Base-by-base conservation (phyloP, 257 asterid genomes). In the Parsonsia alboflavescens region DNA sequence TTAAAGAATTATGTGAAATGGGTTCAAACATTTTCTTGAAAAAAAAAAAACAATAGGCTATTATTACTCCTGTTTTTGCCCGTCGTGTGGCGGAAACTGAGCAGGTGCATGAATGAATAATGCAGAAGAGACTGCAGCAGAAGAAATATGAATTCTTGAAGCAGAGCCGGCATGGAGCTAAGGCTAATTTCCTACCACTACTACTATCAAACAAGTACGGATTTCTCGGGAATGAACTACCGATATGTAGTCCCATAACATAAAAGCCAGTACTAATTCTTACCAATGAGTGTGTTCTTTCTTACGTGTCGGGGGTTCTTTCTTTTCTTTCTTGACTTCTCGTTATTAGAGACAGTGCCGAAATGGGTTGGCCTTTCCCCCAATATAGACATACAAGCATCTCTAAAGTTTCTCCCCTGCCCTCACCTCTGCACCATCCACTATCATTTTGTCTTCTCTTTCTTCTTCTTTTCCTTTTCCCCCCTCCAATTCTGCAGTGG, bases 201-300 rank as follows among this genome's bases (percentile, higher is more conserved):
- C 39, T 33, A 33, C 39, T 30, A 65, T 22, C 45, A 50, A 16
- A 61, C 65, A 24, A n/a, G 66, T 41, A 78, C 39, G 75, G 64
- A 75, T 86, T 65, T 83, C 82, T 83, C 22, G 86, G 90, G 86
- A 86, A 86, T 45, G 85, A 72, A 22, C 80, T 12, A 52, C 49
- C 30, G 39, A 72, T 62, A 68, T 46, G 39, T 5, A n/a, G 52
- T 58, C 76, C 76, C 80, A 69, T 63, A 33, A 68, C 36, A 42
- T 49, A 41, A 28, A n/a, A 44, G 65, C 58, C 24, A 2, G 17
- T 5, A 41, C 44, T 17, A 6, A n/a, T n/a, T n/a, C 24, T 15
- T 24, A 53, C 26, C 21, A 53, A 9, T n/a, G 1, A 50, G 68
- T 45, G 53, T 17, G 15, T 21, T 52, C 26, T 70, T 2, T n/a